A percentile compares a stretch with the other conserved stretches of the same genome.
Evolutionary conservation across 1,139 yeast genomes (phyloP).

Genomic region (Wickerhamomyces sp.): DNA sequence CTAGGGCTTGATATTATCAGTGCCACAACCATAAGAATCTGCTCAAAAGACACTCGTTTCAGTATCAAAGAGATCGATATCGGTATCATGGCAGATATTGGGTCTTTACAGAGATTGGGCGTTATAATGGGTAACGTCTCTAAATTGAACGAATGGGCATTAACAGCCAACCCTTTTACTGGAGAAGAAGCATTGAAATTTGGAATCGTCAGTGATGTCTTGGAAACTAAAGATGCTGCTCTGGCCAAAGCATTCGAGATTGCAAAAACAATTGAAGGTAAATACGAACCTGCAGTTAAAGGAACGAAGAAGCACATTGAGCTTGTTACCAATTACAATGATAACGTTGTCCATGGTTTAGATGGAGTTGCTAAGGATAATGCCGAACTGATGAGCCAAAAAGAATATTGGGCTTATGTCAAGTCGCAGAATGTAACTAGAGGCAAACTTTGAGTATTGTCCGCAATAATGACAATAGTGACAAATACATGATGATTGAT

Average conservation of each 20-base stretch:
- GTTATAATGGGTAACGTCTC: slow-evolving; percentile 50
- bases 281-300: slow-evolving; percentile 55
- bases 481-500: neutral
- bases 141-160: slow-evolving; percentile 54
- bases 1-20: slow-evolving; percentile 65
- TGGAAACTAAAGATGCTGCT: slow-evolving; percentile 45
- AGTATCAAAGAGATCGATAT: slow-evolving; percentile 67
- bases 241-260: slow-evolving; percentile 43
- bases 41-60: slow-evolving; percentile 47
- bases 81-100: slow-evolving; percentile 80
- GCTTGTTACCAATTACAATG: slow-evolving; percentile 42
- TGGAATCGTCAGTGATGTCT: slow-evolving; percentile 52
- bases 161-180: slow-evolving; percentile 56
- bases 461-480: too few species aligned
- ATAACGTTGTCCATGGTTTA: slow-evolving; percentile 44
- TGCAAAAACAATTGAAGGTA: slow-evolving; percentile 45
- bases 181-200: slow-evolving; percentile 50
- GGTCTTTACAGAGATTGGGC: slow-evolving; percentile 68
- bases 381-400: slow-evolving; percentile 25
- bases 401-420: slow-evolving; percentile 8
- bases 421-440: slow-evolving; percentile 1
- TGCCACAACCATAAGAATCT: slow-evolving; percentile 54
- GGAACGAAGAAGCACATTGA: slow-evolving; percentile 63
- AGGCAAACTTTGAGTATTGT: neutral
- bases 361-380: slow-evolving; percentile 50